Evolutionary conservation across 2,329 filamentous ascomycete species (phyloP).

Genomic region (Pseudohalonectria lignicola): DNA sequence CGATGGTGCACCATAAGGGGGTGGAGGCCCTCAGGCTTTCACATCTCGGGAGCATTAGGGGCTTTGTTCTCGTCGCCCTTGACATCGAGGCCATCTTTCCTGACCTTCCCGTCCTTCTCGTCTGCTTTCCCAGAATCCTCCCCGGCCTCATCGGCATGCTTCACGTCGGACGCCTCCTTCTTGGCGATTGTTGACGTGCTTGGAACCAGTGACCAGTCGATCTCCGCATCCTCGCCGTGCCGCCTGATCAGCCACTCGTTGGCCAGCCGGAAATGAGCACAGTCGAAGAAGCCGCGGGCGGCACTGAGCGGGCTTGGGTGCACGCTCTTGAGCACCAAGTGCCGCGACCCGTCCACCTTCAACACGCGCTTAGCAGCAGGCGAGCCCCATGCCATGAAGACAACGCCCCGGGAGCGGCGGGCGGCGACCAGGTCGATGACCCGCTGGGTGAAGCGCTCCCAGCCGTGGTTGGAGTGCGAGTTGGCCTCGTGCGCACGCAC

Average conservation of each 20-base stretch:
- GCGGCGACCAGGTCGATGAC: slow-evolving; percentile 80
- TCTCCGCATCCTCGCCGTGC: slow-evolving; percentile 70
- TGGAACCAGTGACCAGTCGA: slow-evolving; percentile 66
- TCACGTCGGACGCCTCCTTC: slow-evolving; percentile 5
- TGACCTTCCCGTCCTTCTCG: background rate
- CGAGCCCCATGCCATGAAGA: slow-evolving; percentile 89
- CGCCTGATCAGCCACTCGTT: slow-evolving; percentile 74
- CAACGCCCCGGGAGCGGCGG: slow-evolving; percentile 68
- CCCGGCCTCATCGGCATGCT: slow-evolving; percentile 2
- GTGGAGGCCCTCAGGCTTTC: no score
- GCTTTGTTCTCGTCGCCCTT: slow-evolving; percentile 1
- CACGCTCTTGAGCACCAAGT: slow-evolving; percentile 75
- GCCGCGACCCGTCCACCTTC: slow-evolving; percentile 60
- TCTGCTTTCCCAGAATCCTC: background rate
- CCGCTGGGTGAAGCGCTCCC: slow-evolving; percentile 87
- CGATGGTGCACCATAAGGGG: no score
- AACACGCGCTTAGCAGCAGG: slow-evolving; percentile 72
- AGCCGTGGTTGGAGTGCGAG: slow-evolving; percentile 75
- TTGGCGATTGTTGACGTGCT: slow-evolving; percentile 14
- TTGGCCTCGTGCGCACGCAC: slow-evolving; percentile 84
- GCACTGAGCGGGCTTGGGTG: slow-evolving; percentile 94
- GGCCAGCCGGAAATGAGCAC: slow-evolving; percentile 67
- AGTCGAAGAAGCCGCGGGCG: slow-evolving; percentile 69
- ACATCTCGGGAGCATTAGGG: no score
- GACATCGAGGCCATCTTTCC: background rate